Base-by-base conservation (phyloP, 2,329 filamentous ascomycete species). In the Verticillium alfalfae region DNA sequence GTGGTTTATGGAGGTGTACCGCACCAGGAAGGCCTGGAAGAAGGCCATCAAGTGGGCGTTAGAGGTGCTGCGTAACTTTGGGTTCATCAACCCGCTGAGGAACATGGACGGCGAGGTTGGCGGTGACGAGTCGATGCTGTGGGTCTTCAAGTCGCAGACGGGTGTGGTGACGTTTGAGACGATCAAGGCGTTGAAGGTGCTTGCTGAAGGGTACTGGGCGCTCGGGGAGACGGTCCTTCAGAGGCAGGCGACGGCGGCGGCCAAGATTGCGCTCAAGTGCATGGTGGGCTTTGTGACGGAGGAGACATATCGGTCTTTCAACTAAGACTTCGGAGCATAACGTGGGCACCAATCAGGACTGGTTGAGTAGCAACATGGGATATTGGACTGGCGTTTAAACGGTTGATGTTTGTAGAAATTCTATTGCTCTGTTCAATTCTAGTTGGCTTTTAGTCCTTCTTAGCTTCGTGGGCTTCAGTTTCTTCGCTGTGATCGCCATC, bases 91-190 rank as follows among this genome's bases (percentile, higher is more conserved):
- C 52, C 62, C 62, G n/a, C 64, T 67, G 1, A 63, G 68, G 22
- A 49, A 55, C 4, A 64, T 63, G 34, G 66, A 67, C 36, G 67
- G 61, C 2, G 62, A 52, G 2, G 57, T 56, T 2, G 52, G 52
- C 15, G 63, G 56, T 12, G 58, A 59, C n/a, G 31, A 61, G 59
- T 13, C 68, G 66, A 67, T 66, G 66, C 22, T 70, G 34, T 65
- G 65, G 36, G 67, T 73, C 12, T 73, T 68, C 61, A 62, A 60
- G 16, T 59, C 59, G 22, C 64, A 66, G 2, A 66, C 65, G 10
- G 61, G 64, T 12, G 62, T 75, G 18, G 72, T 73, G 64, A 73
- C 73, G 16, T 72, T 75, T 2, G 74, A 76, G 62, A 71, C 73
- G 1, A 69, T 75, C 34, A 71, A 68, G 34, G 71, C 70, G 4